These are phyloP conservation scores for Vitis amurensis DNA, from an alignment of 164 flowering plant genomes.

Conservation along the genomic window DNA sequence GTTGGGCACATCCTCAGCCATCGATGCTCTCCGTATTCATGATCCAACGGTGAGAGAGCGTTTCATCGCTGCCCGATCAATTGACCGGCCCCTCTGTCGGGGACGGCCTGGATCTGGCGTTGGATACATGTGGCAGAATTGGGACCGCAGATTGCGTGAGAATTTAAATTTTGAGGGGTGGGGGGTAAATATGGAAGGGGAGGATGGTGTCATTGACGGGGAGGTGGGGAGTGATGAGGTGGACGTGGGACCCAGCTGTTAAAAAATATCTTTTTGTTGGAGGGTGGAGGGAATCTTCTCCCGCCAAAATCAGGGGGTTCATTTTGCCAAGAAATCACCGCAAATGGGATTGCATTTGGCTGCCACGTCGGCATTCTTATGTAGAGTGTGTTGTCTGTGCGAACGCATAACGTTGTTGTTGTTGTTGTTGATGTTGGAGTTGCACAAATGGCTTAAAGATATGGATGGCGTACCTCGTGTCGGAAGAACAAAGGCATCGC, in stretches of 20 bases:
- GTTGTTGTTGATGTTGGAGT: too few relatives aligned
- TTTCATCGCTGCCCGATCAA: slow-evolving; percentile 16
- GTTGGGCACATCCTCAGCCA: background rate
- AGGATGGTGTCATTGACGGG: slow-evolving; percentile 12
- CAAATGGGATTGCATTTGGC: background rate
- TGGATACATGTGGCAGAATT: slow-evolving; percentile 14
- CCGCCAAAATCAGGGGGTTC: slow-evolving; percentile 13
- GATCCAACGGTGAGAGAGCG: slow-evolving; percentile 13
- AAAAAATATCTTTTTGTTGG: slow-evolving; percentile 16
- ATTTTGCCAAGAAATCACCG: slow-evolving; percentile 14
- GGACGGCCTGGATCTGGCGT: slow-evolving; percentile 16
- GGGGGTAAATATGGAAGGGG: slow-evolving; percentile 12
- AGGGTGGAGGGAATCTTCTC: slow-evolving; percentile 18
- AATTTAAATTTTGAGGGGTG: slow-evolving; percentile 13
- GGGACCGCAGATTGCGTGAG: slow-evolving; percentile 1
- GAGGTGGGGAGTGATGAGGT: slow-evolving; percentile 17
- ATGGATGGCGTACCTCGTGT: too few relatives aligned
- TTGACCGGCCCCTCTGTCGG: slow-evolving; percentile 31
- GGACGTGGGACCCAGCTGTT: slow-evolving; percentile 8
- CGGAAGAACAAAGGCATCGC: too few relatives aligned
- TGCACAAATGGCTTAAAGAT: too few relatives aligned
- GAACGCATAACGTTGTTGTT: background rate
- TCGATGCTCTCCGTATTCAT: background rate
- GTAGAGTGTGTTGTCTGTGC: background rate
- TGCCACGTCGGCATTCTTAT: background rate